phyloP scores from a whole-genome alignment of 192 early-diverging fungal species.

The Umbelopsis ramanniana region DNA sequence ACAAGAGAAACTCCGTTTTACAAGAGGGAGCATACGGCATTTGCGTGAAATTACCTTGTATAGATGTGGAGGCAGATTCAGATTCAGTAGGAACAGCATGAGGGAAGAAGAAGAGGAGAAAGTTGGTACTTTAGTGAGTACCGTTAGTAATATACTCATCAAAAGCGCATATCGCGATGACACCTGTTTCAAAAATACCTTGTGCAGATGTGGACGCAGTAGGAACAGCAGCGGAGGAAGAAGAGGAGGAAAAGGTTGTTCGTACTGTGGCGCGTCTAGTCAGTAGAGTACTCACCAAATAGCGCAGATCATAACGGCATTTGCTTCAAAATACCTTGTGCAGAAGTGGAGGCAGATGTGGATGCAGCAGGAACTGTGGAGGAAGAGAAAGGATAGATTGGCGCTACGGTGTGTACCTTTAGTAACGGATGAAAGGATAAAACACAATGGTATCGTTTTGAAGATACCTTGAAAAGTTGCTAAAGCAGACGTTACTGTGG shows the following conservation, averaged over 20 bases:
- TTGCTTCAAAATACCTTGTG: background rate
- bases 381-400: background rate
- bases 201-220: too few relatives aligned
- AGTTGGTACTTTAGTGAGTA: too few relatives aligned
- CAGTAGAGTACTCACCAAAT: background rate
- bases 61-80: background rate
- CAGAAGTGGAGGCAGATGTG: background rate
- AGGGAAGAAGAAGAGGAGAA: too few relatives aligned
- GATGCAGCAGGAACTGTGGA: background rate
- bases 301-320: background rate
- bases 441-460: background rate
- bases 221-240: too few relatives aligned
- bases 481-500: background rate
- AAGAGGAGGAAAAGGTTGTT: background rate
- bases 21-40: background rate
- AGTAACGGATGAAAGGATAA: background rate
- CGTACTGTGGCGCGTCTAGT: background rate
- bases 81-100: background rate
- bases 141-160: too few relatives aligned
- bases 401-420: background rate
- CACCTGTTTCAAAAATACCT: too few relatives aligned
- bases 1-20: background rate
- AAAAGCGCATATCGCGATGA: too few relatives aligned
- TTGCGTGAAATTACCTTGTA: conserved; percentile 1
- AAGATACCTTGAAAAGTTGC: conserved; percentile 7